Evolutionary conservation across 805 yeast species (phyloP).

Genomic region (Candida sithepensis): DNA sequence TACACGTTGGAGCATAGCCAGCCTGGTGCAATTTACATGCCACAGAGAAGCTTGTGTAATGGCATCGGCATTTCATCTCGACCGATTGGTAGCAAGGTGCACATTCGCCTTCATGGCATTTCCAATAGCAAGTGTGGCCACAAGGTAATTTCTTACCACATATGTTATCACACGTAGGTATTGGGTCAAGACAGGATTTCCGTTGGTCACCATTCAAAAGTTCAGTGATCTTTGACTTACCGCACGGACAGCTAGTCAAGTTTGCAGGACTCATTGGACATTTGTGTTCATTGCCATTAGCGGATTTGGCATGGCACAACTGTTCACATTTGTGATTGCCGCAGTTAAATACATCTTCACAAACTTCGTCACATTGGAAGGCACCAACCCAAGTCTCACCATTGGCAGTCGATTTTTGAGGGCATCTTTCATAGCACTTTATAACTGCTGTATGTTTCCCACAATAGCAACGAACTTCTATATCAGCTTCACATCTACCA

Average conservation of each 20-base stretch:
- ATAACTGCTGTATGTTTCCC: slow-evolving; percentile 49
- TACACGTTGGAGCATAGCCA: slow-evolving; percentile 58
- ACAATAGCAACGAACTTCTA: slow-evolving; percentile 67
- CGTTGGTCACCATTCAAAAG: slow-evolving; percentile 38
- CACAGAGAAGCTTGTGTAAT: slow-evolving; percentile 49
- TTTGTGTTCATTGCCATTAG: slow-evolving; percentile 15
- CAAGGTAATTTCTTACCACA: slow-evolving; percentile 67
- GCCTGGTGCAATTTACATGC: slow-evolving; percentile 58
- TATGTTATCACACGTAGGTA: slow-evolving; percentile 65
- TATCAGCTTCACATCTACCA: slow-evolving; percentile 58
- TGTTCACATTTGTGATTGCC: slow-evolving; percentile 50
- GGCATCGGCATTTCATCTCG: slow-evolving; percentile 60
- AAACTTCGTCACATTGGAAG: slow-evolving; percentile 42
- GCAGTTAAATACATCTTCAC: slow-evolving; percentile 58
- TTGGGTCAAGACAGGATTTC: slow-evolving; percentile 64
- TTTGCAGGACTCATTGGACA: slow-evolving; percentile 66
- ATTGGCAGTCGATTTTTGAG: slow-evolving; percentile 29
- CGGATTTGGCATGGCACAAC: slow-evolving; percentile 50
- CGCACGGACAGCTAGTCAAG: slow-evolving; percentile 76
- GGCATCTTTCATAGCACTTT: slow-evolving; percentile 41
- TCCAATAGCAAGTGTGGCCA: slow-evolving; percentile 66
- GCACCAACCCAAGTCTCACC: slow-evolving; percentile 45
- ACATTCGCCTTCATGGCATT: slow-evolving; percentile 77
- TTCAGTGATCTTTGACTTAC: slow-evolving; percentile 49
- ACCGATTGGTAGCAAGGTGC: slow-evolving; percentile 57